Evolutionary conservation across 2,329 filamentous ascomycete genomes (phyloP).

Genomic region (Penicillium hesseltinei): DNA sequence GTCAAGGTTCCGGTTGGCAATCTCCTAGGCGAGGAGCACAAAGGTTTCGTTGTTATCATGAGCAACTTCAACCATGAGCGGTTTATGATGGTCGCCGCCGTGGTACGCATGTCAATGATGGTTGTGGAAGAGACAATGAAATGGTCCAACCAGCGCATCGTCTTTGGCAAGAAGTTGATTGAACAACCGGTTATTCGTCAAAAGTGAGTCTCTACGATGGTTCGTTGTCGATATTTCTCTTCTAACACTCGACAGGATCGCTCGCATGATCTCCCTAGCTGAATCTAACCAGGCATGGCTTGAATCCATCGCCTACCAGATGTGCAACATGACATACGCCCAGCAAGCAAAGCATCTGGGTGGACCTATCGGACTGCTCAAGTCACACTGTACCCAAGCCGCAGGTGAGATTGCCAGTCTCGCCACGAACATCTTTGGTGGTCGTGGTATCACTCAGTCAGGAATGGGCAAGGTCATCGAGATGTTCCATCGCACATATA

Average conservation of each 20-base stretch:
- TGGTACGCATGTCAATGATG: constrained; percentile 63
- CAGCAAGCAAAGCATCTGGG: constrained; percentile 72
- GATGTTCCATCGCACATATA: constrained; percentile 80
- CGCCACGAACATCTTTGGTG: constrained; percentile 81
- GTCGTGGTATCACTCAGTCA: constrained; percentile 72
- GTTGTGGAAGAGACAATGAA: constrained; percentile 82
- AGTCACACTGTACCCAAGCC: constrained; percentile 72
- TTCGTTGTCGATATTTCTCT: neutral
- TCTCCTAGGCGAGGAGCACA: constrained; percentile 76
- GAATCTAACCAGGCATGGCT: constrained; percentile 86
- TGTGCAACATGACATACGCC: constrained; percentile 79
- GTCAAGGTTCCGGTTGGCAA: constrained; percentile 80
- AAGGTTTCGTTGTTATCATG: constrained; percentile 80
- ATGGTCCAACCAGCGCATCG: constrained; percentile 82
- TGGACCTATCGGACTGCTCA: constrained; percentile 78
- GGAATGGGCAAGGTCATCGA: constrained; percentile 83
- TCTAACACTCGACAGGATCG: constrained; percentile 53
- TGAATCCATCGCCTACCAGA: constrained; percentile 81
- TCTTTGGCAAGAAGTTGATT: constrained; percentile 78
- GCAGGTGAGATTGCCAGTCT: constrained; percentile 83
- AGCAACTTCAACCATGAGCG: constrained; percentile 88
- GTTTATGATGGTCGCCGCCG: constrained; percentile 69
- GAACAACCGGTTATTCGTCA: constrained; percentile 78
- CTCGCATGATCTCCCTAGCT: constrained; percentile 79
- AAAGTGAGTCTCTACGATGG: constrained; percentile 55